phyloP scores from a whole-genome alignment of 1,284 basidiomycete genomes.

The Cryptococcus sp. region DNA sequence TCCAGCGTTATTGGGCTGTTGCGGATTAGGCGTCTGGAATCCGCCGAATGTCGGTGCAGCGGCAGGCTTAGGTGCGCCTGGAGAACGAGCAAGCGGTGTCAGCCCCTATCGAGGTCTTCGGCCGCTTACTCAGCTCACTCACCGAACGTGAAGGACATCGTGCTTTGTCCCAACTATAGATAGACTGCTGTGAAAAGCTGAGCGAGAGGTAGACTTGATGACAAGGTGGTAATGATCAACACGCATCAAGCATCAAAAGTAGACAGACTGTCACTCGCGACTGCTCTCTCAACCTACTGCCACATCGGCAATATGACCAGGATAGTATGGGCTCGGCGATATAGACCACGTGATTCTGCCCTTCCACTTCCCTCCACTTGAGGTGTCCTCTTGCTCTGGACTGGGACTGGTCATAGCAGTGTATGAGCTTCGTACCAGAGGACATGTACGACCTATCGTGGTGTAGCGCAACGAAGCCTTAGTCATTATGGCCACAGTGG shows the following conservation, averaged over 20 bases:
- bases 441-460: neutral
- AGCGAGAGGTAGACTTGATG: too few species aligned
- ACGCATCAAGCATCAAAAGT: too few species aligned
- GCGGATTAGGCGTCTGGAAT: conserved; percentile 21
- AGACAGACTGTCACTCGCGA: neutral
- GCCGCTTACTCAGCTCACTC: neutral
- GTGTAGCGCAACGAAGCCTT: neutral
- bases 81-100: neutral
- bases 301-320: neutral
- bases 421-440: conserved; percentile 1
- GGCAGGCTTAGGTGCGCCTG: conserved; percentile 12
- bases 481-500: too few species aligned
- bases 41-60: conserved; percentile 24
- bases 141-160: neutral
- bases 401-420: neutral
- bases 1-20: conserved; percentile 3
- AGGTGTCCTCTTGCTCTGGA: neutral
- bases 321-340: neutral
- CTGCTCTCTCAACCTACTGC: neutral
- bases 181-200: too few species aligned
- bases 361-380: conserved; percentile 11
- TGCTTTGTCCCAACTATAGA: neutral
- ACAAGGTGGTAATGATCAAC: too few species aligned
- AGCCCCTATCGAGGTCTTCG: neutral
- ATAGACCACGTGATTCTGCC: neutral